These are phyloP conservation scores for Penicillium sp. DNA, from an alignment of 2,329 filamentous ascomycete species.

Conservation along the genomic window DNA sequence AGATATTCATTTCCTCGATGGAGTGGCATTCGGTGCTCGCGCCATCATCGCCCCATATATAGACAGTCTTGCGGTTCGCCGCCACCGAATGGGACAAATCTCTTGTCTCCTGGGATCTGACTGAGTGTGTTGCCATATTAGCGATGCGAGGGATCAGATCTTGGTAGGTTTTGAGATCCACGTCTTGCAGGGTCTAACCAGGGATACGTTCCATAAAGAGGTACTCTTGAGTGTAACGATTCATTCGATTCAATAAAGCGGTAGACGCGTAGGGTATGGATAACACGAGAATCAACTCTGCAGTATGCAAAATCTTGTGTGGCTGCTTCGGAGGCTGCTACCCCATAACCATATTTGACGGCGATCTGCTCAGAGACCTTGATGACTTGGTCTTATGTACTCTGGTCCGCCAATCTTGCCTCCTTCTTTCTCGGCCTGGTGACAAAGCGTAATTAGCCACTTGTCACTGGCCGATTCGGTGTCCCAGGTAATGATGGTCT, in stretches of 20 bases:
- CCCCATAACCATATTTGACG: conserved; percentile 3
- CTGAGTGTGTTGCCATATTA: conserved; percentile 9
- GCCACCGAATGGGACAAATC: conserved; percentile 12
- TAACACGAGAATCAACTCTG: conserved; percentile 8
- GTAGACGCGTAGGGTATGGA: conserved; percentile 15
- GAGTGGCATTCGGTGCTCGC: conserved; percentile 8
- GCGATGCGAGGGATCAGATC: conserved; percentile 11
- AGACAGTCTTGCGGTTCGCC: conserved; percentile 10
- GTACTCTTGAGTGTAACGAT: conserved; percentile 5
- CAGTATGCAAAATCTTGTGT: conserved; percentile 10
- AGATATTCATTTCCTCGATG: conserved; percentile 13
- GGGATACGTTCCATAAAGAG: conserved; percentile 17
- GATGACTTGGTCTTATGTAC: conserved; percentile 1
- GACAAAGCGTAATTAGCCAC: conserved; percentile 2
- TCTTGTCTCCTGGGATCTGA: conserved; percentile 10
- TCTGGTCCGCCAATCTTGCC: conserved; percentile 1
- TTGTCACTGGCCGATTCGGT: background rate
- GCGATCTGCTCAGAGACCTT: conserved; percentile 3
- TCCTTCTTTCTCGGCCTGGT: background rate
- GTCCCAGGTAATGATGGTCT: too few species aligned
- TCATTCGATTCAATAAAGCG: conserved; percentile 8
- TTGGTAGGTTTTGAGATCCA: conserved; percentile 6
- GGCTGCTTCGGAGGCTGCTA: conserved; percentile 1
- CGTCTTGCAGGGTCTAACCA: too few species aligned
- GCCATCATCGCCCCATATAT: conserved; percentile 14